phyloP scores from a whole-genome alignment of 306 rosid species.

The Trichosanthes truncata region DNA sequence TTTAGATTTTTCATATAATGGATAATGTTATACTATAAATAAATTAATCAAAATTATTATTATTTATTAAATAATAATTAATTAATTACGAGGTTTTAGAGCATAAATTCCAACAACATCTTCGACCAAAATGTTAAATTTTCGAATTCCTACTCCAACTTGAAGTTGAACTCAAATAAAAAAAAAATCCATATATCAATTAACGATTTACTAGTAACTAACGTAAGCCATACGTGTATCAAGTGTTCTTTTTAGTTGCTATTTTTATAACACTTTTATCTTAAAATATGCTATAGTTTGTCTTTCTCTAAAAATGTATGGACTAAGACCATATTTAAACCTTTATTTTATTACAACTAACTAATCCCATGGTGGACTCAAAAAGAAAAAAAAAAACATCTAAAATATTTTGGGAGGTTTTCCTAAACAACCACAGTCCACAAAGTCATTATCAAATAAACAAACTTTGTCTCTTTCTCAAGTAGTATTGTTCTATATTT shows the following conservation, averaged over 20 bases:
- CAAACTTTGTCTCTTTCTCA: not conserved
- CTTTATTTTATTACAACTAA: not conserved
- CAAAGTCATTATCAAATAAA: not conserved
- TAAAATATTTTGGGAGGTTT: not conserved
- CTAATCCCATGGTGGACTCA: not conserved
- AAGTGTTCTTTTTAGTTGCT: not conserved
- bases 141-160: too few species aligned
- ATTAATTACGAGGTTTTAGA: too few species aligned
- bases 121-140: too few species aligned
- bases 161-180: too few species aligned
- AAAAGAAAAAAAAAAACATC: not conserved
- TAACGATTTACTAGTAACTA: too few species aligned
- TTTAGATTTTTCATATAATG: too few species aligned
- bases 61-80: too few species aligned
- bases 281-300: not conserved
- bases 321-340: not conserved
- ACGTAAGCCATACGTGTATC: not conserved
- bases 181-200: too few species aligned
- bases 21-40: too few species aligned
- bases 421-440: not conserved
- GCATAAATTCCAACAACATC: too few species aligned
- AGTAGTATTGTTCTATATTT: not conserved
- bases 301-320: not conserved
- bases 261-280: not conserved
- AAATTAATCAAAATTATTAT: too few species aligned